Evolutionary conservation across 169 alveolate species (phyloP), one percentile per base, ranked within the genome.

Genomic region (Cryptosporidium ubiquitum): DNA sequence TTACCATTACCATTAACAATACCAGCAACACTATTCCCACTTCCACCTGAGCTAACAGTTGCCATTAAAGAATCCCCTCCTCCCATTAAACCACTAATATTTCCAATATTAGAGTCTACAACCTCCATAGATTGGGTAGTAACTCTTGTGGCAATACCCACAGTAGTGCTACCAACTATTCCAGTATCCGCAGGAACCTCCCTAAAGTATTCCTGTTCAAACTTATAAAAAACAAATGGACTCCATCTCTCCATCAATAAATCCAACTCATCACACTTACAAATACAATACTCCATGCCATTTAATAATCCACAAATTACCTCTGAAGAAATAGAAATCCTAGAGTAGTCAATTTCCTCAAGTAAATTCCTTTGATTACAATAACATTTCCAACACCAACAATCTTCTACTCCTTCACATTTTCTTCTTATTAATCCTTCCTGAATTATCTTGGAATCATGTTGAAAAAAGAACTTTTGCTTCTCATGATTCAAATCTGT

Each of bases 211-310:
- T 79, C 89, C 7, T 58, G 64, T 23, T 79, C 89, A 40, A 61
- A 79, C 20, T 42, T 79, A 42, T 47, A 79, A 14, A 79, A 14
- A 5, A 61, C 20, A 64, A 79, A 79, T 5, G 89, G 89, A 37
- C 37, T 79, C 89, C 89, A 79, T 18, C 89, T 58, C 29, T 79
- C 89, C 37, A 79, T 18, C 4, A 61, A 18, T 29, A 61, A 20
- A 44, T 79, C 89, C n/a, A 79, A 57, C 29, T 79, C 89, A 47
- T 79, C 89, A 33, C 89, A 79, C n/a, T 64, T 79, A 55, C 58
- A 35, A 12, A 79, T 79, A n/a, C 75, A 79, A 18, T 61, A 44
- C 47, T 79, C 89, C 18, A 79, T 79, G 1, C 74, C 89, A 64
- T 79, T 79, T 49, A 79, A 31, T 18, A 79, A n/a, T 26, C 89